Evolutionary conservation across 192 early-diverging fungal species (phyloP).

Genomic region (Backusella parvicylindrica): DNA sequence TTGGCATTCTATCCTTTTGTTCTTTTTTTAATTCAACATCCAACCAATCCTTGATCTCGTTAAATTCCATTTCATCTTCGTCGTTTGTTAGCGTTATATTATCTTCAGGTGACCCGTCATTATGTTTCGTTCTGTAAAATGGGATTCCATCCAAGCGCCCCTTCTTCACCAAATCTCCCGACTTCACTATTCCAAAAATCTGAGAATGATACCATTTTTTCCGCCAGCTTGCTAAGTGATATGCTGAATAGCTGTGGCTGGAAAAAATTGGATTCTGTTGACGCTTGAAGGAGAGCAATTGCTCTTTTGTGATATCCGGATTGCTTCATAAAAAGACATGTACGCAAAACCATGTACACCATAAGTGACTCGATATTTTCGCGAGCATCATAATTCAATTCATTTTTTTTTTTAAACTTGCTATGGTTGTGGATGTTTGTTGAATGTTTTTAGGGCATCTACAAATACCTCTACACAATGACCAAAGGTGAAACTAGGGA

Average conservation of each 20-base stretch:
- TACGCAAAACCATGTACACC: constrained; percentile 45
- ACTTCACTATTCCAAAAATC: constrained; percentile 55
- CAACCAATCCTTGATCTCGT: constrained; percentile 20
- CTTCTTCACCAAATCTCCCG: constrained; percentile 51
- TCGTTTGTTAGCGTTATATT: background rate
- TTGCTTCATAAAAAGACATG: constrained; percentile 50
- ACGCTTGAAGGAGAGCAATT: constrained; percentile 44
- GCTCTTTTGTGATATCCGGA: constrained; percentile 53
- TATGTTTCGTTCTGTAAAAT: constrained; percentile 27
- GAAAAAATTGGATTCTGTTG: constrained; percentile 48
- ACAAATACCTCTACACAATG: constrained; percentile 41
- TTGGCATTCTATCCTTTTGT: constrained; percentile 12
- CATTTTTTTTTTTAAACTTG: background rate
- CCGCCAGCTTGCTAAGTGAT: constrained; percentile 17
- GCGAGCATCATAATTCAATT: constrained; percentile 18
- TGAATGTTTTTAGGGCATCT: constrained; percentile 33
- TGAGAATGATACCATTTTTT: constrained; percentile 38
- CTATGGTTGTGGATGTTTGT: background rate
- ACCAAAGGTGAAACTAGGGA: constrained; percentile 47
- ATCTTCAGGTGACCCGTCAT: constrained; percentile 1
- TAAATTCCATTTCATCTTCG: constrained; percentile 14
- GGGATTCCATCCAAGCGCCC: constrained; percentile 48
- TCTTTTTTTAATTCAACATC: constrained; percentile 31
- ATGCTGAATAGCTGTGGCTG: constrained; percentile 18
- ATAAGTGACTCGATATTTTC: constrained; percentile 44